A percentile compares a stretch with the other conserved stretches of the same genome.
These are phyloP conservation scores for Rhodotorula toruloides DNA, from an alignment of 768 basidiomycete species.

Conservation along the genomic window DNA sequence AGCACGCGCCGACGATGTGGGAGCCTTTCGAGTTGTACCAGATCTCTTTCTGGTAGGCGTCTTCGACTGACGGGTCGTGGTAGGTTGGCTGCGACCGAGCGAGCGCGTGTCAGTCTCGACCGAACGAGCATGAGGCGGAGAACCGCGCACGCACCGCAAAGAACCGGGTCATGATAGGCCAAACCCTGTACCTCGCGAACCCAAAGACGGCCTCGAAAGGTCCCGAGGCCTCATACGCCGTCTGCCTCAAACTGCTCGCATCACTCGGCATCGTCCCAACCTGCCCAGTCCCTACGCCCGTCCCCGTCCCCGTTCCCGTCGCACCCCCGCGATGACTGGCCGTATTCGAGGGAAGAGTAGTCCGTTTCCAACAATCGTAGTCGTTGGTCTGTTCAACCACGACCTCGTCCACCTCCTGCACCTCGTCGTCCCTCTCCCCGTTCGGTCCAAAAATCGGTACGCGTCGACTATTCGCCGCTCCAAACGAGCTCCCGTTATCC, in stretches of 20 bases:
- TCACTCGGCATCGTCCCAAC: constrained; percentile 31
- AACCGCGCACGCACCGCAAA: constrained; percentile 6
- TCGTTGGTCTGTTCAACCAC: constrained; percentile 63
- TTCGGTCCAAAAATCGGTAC: constrained; percentile 42
- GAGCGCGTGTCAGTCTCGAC: too few species aligned
- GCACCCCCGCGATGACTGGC: constrained; percentile 51
- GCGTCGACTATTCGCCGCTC: constrained; percentile 41
- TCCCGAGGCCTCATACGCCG: constrained; percentile 30
- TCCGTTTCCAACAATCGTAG: constrained; percentile 47
- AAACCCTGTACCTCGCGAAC: constrained; percentile 23
- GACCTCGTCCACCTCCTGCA: constrained; percentile 54
- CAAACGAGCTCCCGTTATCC: constrained; percentile 20
- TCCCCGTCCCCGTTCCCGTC: constrained; percentile 44
- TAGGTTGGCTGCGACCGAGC: constrained; percentile 51
- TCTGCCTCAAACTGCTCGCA: constrained; percentile 15
- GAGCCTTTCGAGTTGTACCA: constrained; percentile 49
- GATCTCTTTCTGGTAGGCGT: constrained; percentile 58
- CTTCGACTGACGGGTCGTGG: constrained; percentile 57
- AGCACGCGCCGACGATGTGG: constrained; percentile 61
- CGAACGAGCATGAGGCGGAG: constrained; percentile 51
- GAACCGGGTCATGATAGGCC: constrained; percentile 24
- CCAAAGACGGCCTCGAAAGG: constrained; percentile 13
- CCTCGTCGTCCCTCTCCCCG: constrained; percentile 26
- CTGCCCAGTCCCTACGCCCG: constrained; percentile 45
- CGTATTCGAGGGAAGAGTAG: constrained; percentile 53